Evolutionary conservation across 345 rosid species (phyloP), one percentile per base, ranked within the genome.

Genomic region (Populus ilicifolia): DNA sequence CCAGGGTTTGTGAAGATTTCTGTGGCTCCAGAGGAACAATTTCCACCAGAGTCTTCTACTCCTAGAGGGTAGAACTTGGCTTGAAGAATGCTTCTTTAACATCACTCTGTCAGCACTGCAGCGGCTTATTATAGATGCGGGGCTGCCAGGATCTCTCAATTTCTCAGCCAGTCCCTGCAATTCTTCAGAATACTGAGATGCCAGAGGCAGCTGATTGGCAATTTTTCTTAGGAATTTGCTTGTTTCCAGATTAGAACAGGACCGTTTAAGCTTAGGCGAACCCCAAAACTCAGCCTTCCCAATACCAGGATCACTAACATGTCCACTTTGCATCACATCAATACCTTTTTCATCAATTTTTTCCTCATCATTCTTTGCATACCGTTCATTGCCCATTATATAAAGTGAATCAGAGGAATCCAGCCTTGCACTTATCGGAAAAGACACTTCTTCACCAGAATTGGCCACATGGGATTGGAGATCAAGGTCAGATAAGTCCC

Each of bases 11-110:
- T 93, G 97, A 61, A 87, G 78, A 84, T 90, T 96, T 81, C 99
- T 83, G 75, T 93, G 98, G 81, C 99, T 96, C 99, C 99, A 93
- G 9, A 96, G 91, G 70, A 93, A 92, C 78, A 93, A 76, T 71
- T 93, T 93, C 98, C 98, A 91, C 98, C 96, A 92, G 23, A 96
- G 83, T 56, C 78, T 84, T 56, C 93, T 83, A 79, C 97, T 90
- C 46, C 97, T 89, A 0, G 99, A 95, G 7, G 99, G 98, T 29
- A 93, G 89, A 77, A 95, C 85, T 83, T 95, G 99, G 88, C 93
- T 92, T 0, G 98, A 92, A 11, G 99, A 93, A 73, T 89, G 96
- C 83, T 92, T 95, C 90, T 90, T 90, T 75, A 95, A 85, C 93
- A 95, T 93, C 77, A 93, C 99, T 86, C 87, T 83, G 77, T 95